phyloP scores from a whole-genome alignment of 257 asterid species.

The Cordia subcordata region DNA sequence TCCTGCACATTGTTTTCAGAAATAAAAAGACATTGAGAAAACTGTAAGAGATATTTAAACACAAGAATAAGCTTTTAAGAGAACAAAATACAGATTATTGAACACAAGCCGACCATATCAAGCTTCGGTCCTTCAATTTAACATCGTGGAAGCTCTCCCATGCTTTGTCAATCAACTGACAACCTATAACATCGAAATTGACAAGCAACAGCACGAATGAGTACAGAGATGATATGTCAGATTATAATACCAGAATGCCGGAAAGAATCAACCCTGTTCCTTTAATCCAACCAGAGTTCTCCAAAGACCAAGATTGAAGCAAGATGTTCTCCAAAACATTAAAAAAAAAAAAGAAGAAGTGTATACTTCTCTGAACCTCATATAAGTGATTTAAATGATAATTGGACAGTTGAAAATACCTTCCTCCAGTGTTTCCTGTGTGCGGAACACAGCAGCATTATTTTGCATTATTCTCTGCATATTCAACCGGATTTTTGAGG shows the following conservation, averaged over 20 bases:
- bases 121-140: conserved; percentile 78
- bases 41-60: neutral
- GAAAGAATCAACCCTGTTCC: neutral
- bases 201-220: neutral
- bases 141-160: conserved; percentile 96
- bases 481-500: conserved; percentile 82
- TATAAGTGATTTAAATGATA: neutral
- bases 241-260: neutral
- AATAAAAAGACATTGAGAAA: conserved; percentile 2
- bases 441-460: conserved; percentile 98
- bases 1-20: conserved; percentile 37
- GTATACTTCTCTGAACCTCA: neutral
- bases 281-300: neutral
- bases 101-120: conserved; percentile 56
- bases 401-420: conserved; percentile 36
- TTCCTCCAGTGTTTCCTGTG: conserved; percentile 97
- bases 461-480: conserved; percentile 96
- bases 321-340: neutral
- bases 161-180: conserved; percentile 81
- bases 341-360: neutral
- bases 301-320: neutral
- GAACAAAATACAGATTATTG: neutral
- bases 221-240: neutral
- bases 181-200: conserved; percentile 45
- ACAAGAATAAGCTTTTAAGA: neutral